phyloP scores from a whole-genome alignment of 176 grass and related monocot species.

The Triticum turgidum region DNA sequence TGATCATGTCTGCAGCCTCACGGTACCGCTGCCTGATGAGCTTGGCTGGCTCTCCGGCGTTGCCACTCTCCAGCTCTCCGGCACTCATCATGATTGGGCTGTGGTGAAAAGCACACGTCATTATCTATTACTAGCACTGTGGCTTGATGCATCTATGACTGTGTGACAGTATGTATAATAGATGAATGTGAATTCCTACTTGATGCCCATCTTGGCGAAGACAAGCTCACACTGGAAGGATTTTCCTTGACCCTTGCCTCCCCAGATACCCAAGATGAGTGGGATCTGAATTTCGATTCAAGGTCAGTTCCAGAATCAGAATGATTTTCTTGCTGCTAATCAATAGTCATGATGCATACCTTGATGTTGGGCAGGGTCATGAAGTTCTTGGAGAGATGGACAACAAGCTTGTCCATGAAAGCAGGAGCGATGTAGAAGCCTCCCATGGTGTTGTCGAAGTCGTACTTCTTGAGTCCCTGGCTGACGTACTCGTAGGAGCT shows the following conservation, averaged over 20 bases:
- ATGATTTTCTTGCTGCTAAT: neutral
- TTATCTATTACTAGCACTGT: neutral
- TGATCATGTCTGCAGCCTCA: slow-evolving; percentile 86
- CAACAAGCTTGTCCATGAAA: slow-evolving; percentile 97
- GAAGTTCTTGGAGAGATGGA: slow-evolving; percentile 96
- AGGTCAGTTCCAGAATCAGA: neutral
- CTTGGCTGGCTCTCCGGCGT: slow-evolving; percentile 94
- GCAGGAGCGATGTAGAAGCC: slow-evolving; percentile 78
- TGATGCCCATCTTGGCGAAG: slow-evolving; percentile 96
- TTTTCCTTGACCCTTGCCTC: slow-evolving; percentile 99
- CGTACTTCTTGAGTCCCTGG: slow-evolving; percentile 60
- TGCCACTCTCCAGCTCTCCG: slow-evolving; percentile 95
- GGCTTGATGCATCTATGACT: neutral
- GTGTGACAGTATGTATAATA: neutral
- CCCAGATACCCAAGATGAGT: slow-evolving; percentile 96
- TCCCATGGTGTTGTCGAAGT: slow-evolving; percentile 64
- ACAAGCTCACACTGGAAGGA: slow-evolving; percentile 97
- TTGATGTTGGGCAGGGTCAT: slow-evolving; percentile 97
- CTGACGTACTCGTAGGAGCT: slow-evolving; percentile 94
- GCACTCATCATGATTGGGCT: slow-evolving; percentile 99
- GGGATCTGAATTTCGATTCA: slow-evolving; percentile 53
- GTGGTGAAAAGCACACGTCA: neutral
- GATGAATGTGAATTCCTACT: slow-evolving; percentile 31
- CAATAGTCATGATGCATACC: slow-evolving; percentile 14
- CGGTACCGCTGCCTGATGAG: slow-evolving; percentile 89